Evolutionary conservation across 2,329 filamentous ascomycete genomes (phyloP).

Genomic region (Xylaria sp.): DNA sequence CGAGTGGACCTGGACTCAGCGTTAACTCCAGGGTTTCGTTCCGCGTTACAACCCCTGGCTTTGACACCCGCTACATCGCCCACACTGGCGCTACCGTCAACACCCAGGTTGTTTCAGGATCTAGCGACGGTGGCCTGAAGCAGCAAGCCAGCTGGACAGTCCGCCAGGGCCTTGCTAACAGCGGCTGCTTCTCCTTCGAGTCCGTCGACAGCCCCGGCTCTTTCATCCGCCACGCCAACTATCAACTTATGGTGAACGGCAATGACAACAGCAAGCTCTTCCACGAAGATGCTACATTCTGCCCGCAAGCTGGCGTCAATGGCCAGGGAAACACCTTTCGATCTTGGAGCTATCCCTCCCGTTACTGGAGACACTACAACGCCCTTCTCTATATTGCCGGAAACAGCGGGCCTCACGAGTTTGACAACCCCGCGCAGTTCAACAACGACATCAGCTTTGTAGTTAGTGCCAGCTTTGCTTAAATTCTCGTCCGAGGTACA

Average conservation of each 20-base stretch:
- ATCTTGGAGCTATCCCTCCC: slow-evolving; percentile 69
- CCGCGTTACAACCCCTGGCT: slow-evolving; percentile 65
- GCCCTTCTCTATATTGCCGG: slow-evolving; percentile 51
- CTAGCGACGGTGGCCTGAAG: slow-evolving; percentile 61
- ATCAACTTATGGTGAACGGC: slow-evolving; percentile 60
- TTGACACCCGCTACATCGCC: slow-evolving; percentile 64
- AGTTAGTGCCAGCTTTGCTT: slow-evolving; percentile 56
- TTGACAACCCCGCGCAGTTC: slow-evolving; percentile 61
- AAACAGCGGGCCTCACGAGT: slow-evolving; percentile 53
- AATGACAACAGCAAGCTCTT: slow-evolving; percentile 68
- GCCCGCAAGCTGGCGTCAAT: slow-evolving; percentile 62
- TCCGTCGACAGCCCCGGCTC: slow-evolving; percentile 67
- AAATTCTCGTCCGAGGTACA: not conserved
- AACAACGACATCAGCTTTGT: slow-evolving; percentile 66
- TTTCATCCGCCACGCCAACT: slow-evolving; percentile 67
- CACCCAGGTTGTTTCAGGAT: slow-evolving; percentile 65
- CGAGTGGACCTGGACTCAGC: slow-evolving; percentile 59
- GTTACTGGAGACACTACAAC: slow-evolving; percentile 66
- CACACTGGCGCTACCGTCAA: slow-evolving; percentile 63
- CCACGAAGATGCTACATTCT: slow-evolving; percentile 72
- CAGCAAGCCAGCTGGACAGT: slow-evolving; percentile 65
- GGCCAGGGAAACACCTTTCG: slow-evolving; percentile 63
- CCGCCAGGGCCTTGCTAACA: slow-evolving; percentile 65
- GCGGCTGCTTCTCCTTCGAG: slow-evolving; percentile 70
- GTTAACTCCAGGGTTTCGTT: slow-evolving; percentile 64